Evolutionary conservation across 2,329 filamentous ascomycete species (phyloP), one percentile per base, ranked within the genome.

Genomic region (Hypoxylon sp.): DNA sequence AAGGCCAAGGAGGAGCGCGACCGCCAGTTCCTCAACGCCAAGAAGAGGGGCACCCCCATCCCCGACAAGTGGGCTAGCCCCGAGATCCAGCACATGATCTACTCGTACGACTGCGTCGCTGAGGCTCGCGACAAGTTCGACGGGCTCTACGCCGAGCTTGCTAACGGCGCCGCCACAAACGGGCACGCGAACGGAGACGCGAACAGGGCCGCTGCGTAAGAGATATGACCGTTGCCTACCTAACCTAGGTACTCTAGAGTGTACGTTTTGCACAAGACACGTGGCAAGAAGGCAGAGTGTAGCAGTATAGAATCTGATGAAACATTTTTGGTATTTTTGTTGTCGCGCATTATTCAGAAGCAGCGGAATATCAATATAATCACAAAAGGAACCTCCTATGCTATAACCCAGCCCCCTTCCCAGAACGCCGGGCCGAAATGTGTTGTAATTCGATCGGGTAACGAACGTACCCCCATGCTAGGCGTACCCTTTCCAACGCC

Each of bases 51-150:
- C 60, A 79, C 71, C 50, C 75, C 75, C 53, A 82, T 82, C 58
- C 85, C 85, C 2, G 87, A 89, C 74, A 89, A 88, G 75, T 89
- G 87, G 87, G 85, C 85, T 2, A 88, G 87, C 71, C 85, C 86
- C 8, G 86, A 89, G 67, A 84, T 89, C 37, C 87, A 89, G 73
- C 80, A 82, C 72, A 82, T 83, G 79, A 83, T 89, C 58, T 89
- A 89, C 72, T 81, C 82, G 9, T 79, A 86, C 67, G 86, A 89
- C 72, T 87, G 85, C 67, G 78, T 83, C 46, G 73, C 78, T 66
- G 80, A 84, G 52, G 80, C 84, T 0, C 72, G 73, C 46, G 81
- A 84, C 38, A 74, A 75, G 56, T 87, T 85, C 69, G 77, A 80
- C 9, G 73, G 78, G 67, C 63, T 84, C 33, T 83, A 74, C 62